Base-by-base conservation (phyloP, 2,329 filamentous ascomycete genomes). In the Neofusicoccum laricinum region DNA sequence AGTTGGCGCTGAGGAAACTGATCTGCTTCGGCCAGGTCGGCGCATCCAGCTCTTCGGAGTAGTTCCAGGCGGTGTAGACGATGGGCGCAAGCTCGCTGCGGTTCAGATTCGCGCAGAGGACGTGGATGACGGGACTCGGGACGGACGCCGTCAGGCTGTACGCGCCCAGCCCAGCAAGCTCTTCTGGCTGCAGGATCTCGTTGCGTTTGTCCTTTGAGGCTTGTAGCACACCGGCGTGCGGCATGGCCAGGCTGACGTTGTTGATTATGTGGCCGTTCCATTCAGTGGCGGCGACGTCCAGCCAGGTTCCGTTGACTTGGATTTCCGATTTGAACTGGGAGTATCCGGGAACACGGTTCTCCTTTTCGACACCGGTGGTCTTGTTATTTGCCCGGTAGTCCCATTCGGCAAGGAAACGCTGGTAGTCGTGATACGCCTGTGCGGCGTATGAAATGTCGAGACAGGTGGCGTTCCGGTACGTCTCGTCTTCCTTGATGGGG, bases 231-330 rank as follows among this genome's bases (percentile, higher is more conserved):
- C 88, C 86, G 0, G 87, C 81, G 69, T 95, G 91, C 0, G 91
- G 91, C 84, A 93, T 89, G 0, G 90, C 90, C 68, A 93, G 81
- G 0, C 89, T 90, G 30, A 92, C 86, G 67, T 93, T 93, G 72
- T 93, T 91, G 69, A 94, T 79, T 41, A 90, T 81, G 30, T 90
- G 81, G 0, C 79, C 76, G 61, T 85, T 77, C 3, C 77, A 73
- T 0, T 81, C 80, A 17, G 87, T 82, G 63, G 91, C 80, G 38
- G 81, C 76, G 8, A 81, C 77, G 64, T 90, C 82, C 41, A 93
- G 86, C 91, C 91, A 95, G 1, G 85, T 81, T 0, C 86, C 88
- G 1, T 78, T 82, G 63, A 93, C 80, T 0, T 90, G 92, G 0
- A 88, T 92, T 68, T 93, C 92, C 65, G 92, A 90, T 66, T 86